Evolutionary conservation across 2,329 filamentous ascomycete species (phyloP).

Genomic region (Xenosphaeropsis pyriputrescens): DNA sequence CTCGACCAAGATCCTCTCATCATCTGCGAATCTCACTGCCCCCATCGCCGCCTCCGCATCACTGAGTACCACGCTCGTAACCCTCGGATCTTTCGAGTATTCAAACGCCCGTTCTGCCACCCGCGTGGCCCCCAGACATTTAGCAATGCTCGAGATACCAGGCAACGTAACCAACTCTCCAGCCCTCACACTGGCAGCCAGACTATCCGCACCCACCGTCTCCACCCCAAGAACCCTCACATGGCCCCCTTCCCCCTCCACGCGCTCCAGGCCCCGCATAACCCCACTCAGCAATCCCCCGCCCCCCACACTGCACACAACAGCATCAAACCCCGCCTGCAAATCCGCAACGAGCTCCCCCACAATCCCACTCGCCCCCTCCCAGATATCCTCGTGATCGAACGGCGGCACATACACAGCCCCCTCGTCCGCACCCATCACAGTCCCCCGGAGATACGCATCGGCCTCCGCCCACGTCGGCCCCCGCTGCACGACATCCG

Average conservation of each 20-base stretch:
- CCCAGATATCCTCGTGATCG: conserved; percentile 54
- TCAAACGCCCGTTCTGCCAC: conserved; percentile 56
- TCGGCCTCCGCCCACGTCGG: conserved; percentile 57
- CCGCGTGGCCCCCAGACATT: conserved; percentile 52
- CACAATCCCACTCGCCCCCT: conserved; percentile 44
- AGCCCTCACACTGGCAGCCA: conserved; percentile 45
- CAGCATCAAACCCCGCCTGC: conserved; percentile 38
- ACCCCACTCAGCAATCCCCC: conserved; percentile 69
- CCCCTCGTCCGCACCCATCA: conserved; percentile 28
- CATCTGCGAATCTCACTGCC: conserved; percentile 64
- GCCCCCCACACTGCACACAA: conserved; percentile 69
- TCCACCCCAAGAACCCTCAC: conserved; percentile 55
- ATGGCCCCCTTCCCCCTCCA: conserved; percentile 1
- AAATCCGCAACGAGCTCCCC: conserved; percentile 20
- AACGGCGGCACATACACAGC: conserved; percentile 57
- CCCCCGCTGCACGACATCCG: conserved; percentile 54
- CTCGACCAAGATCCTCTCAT: conserved; percentile 71
- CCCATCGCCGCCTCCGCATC: conserved; percentile 72
- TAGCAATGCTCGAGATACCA: conserved; percentile 62
- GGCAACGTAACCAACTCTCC: conserved; percentile 46
- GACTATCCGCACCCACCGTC: conserved; percentile 58
- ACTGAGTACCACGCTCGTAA: conserved; percentile 26
- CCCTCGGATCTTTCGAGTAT: conserved; percentile 27
- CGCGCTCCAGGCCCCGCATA: conserved; percentile 36
- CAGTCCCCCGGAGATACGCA: conserved; percentile 40